phyloP scores from a whole-genome alignment of 2,329 filamentous ascomycete genomes.

The Clonostachys sp. region DNA sequence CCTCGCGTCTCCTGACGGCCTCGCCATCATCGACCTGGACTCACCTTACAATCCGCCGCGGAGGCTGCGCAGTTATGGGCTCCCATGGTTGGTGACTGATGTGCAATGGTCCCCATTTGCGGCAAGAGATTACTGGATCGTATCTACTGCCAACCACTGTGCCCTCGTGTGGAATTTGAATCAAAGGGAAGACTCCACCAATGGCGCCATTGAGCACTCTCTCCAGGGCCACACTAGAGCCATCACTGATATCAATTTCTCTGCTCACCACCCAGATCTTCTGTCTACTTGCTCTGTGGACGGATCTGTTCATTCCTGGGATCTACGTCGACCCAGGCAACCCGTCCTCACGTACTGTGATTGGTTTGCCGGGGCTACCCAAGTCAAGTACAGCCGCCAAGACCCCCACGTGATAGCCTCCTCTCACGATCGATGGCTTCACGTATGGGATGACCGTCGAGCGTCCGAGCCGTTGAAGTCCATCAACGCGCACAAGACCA shows the following conservation, averaged over 20 bases:
- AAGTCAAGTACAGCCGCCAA: conserved; percentile 92
- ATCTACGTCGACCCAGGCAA: conserved; percentile 68
- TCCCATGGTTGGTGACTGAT: conserved; percentile 92
- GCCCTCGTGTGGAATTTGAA: conserved; percentile 92
- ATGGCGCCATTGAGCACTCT: conserved; percentile 76
- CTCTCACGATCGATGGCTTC: conserved; percentile 81
- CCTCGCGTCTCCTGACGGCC: conserved; percentile 81
- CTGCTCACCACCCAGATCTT: conserved; percentile 83
- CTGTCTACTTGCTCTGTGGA: conserved; percentile 90
- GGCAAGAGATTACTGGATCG: conserved; percentile 85
- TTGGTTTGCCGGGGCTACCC: conserved; percentile 89
- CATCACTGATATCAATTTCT: conserved; percentile 96
- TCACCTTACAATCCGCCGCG: conserved; percentile 83
- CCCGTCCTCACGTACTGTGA: conserved; percentile 82
- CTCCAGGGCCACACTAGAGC: conserved; percentile 79
- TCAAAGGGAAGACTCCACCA: conserved; percentile 66
- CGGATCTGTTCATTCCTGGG: conserved; percentile 91
- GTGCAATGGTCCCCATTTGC: conserved; percentile 97
- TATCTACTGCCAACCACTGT: conserved; percentile 90
- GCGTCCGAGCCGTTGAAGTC: conserved; percentile 74
- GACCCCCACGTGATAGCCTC: conserved; percentile 85
- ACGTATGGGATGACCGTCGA: conserved; percentile 86
- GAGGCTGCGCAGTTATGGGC: conserved; percentile 74
- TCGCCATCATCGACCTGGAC: conserved; percentile 90
- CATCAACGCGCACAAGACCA: conserved; percentile 83